Conservation (phyloP, 169 alveolate genomes). For the Plasmodium yoelii region DNA sequence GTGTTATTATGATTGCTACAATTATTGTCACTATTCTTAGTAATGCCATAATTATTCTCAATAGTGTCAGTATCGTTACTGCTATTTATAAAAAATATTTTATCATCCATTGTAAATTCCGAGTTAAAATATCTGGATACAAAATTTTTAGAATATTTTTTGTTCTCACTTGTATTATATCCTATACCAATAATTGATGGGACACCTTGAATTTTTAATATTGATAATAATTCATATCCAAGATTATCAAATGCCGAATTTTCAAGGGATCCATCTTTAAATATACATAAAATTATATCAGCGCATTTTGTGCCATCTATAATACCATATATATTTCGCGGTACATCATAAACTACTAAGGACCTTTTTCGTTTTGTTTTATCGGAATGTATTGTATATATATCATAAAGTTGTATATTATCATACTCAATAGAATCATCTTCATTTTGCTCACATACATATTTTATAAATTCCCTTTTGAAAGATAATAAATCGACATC, state of each 20-base stretch:
- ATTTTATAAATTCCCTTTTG: constrained; percentile 68
- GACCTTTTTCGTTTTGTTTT: constrained; percentile 52
- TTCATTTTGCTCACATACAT: constrained; percentile 58
- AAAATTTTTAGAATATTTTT: constrained; percentile 47
- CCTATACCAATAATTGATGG: constrained; percentile 86
- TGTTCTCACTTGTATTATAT: constrained; percentile 71
- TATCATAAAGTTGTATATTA: constrained; percentile 46
- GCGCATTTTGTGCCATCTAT: constrained; percentile 78
- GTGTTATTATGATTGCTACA: not conserved
- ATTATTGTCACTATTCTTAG: constrained; percentile 31
- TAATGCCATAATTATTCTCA: constrained; percentile 30
- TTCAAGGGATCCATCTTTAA: constrained; percentile 65
- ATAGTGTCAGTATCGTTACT: constrained; percentile 28
- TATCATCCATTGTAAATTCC: constrained; percentile 83
- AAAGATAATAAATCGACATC: constrained; percentile 49
- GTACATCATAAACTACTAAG: constrained; percentile 59
- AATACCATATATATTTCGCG: constrained; percentile 71
- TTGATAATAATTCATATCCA: constrained; percentile 80
- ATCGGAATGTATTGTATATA: constrained; percentile 56
- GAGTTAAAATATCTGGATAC: constrained; percentile 83
- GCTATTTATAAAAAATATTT: constrained; percentile 64
- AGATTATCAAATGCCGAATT: constrained; percentile 61
- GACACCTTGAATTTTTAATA: constrained; percentile 83
- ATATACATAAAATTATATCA: constrained; percentile 58
- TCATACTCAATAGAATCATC: constrained; percentile 15